phyloP scores from a whole-genome alignment of 2,329 filamentous ascomycete species.

The Aspergillus sojae region DNA sequence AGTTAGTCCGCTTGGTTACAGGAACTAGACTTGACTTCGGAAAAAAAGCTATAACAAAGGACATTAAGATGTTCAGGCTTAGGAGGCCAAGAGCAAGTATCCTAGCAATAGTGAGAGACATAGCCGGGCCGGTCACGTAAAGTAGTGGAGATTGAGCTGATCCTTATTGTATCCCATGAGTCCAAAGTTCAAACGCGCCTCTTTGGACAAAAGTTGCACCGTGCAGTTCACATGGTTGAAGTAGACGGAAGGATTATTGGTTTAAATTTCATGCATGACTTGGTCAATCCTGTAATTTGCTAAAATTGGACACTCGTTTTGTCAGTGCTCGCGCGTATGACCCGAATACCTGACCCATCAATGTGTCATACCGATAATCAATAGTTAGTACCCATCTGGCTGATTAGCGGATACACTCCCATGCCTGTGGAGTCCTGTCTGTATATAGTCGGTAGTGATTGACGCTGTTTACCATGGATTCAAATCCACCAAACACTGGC shows the following conservation, averaged over 20 bases:
- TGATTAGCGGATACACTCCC: neutral
- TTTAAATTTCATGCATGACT: neutral
- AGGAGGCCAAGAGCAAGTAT: neutral
- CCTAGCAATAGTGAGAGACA: neutral
- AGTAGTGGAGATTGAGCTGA: neutral
- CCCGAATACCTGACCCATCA: neutral
- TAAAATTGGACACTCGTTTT: neutral
- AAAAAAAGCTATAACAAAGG: neutral
- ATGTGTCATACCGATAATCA: neutral
- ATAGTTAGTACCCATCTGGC: neutral
- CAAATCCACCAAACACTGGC: neutral
- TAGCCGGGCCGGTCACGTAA: neutral
- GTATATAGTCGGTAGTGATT: neutral
- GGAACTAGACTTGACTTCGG: neutral
- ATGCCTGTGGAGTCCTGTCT: neutral
- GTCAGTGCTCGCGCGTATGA: slow-evolving; percentile 1
- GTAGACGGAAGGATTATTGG: neutral
- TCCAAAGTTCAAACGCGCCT: neutral
- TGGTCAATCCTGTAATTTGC: neutral
- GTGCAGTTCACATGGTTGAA: neutral
- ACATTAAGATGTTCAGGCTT: neutral
- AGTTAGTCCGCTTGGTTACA: neutral
- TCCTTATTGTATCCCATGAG: slow-evolving; percentile 1
- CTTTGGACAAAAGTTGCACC: slow-evolving; percentile 2
- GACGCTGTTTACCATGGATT: neutral